A percentile compares a stretch with the other conserved stretches of the same genome.
Conservation (phyloP, 73 alveolate species). For the Blepharisma stoltei region DNA sequence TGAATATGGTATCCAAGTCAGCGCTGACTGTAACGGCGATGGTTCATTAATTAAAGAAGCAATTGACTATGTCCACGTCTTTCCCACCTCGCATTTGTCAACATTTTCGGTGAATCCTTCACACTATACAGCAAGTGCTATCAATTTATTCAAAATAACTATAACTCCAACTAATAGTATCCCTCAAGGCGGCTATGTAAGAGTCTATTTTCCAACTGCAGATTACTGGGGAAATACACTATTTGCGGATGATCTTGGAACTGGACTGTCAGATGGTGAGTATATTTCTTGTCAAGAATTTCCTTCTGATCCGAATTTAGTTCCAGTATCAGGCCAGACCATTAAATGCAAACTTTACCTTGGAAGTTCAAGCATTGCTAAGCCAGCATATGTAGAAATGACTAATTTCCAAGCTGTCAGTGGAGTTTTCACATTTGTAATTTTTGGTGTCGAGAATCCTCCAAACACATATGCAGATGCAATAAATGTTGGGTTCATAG, state of each 20-base stretch:
- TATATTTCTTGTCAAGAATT: conserved; percentile 8
- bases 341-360: background rate
- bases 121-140: background rate
- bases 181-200: background rate
- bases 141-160: background rate
- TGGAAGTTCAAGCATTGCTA: conserved; percentile 1
- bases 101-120: background rate
- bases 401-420: background rate
- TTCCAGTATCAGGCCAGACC: background rate
- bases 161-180: background rate
- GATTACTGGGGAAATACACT: conserved; percentile 24
- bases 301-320: background rate
- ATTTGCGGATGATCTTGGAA: conserved; percentile 28
- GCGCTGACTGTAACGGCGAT: background rate
- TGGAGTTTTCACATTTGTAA: background rate
- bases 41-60: background rate
- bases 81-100: background rate
- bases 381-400: conserved; percentile 25
- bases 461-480: background rate
- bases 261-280: conserved; percentile 26
- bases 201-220: conserved; percentile 26
- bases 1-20: background rate
- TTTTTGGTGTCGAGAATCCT: background rate
- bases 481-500: background rate
- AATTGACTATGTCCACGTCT: conserved; percentile 6